These are phyloP conservation scores for Corniculantispora saksenae DNA, from an alignment of 2,329 filamentous ascomycete species.

Conservation along the genomic window DNA sequence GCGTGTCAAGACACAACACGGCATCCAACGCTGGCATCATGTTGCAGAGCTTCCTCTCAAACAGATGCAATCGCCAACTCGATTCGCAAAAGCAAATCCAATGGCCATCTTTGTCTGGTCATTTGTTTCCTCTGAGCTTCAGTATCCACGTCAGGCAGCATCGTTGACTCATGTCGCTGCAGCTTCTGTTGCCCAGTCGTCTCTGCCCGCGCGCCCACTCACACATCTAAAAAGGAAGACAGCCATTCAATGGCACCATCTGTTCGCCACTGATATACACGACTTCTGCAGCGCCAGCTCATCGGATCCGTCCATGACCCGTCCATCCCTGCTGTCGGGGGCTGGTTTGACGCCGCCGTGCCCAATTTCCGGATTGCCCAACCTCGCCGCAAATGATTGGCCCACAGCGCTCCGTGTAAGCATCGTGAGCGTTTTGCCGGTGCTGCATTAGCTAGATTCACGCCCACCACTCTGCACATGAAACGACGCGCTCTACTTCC, in stretches of 20 bases:
- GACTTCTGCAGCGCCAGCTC: conserved; percentile 6
- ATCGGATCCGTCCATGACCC: neutral
- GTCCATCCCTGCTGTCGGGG: neutral
- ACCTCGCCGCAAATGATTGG: conserved; percentile 19
- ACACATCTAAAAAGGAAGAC: neutral
- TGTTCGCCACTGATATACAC: neutral
- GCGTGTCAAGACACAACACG: neutral
- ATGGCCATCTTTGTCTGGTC: neutral
- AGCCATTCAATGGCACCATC: neutral
- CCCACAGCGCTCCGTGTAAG: conserved; percentile 17
- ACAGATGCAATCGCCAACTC: neutral
- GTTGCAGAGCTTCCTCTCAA: neutral
- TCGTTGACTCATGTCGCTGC: neutral
- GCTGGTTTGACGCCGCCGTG: neutral
- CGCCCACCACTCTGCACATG: neutral
- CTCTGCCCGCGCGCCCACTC: neutral
- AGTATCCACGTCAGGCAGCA: neutral
- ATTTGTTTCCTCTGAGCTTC: neutral
- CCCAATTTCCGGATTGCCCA: conserved; percentile 14
- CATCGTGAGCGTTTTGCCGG: conserved; percentile 6
- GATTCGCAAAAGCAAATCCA: neutral
- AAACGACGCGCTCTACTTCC: conserved; percentile 7
- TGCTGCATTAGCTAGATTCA: neutral
- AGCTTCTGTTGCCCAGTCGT: neutral
- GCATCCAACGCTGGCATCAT: neutral